Evolutionary conservation across 208 protist genomes (phyloP), one percentile per base, ranked within the genome.

Genomic region (Wallacemonas collosoma): DNA sequence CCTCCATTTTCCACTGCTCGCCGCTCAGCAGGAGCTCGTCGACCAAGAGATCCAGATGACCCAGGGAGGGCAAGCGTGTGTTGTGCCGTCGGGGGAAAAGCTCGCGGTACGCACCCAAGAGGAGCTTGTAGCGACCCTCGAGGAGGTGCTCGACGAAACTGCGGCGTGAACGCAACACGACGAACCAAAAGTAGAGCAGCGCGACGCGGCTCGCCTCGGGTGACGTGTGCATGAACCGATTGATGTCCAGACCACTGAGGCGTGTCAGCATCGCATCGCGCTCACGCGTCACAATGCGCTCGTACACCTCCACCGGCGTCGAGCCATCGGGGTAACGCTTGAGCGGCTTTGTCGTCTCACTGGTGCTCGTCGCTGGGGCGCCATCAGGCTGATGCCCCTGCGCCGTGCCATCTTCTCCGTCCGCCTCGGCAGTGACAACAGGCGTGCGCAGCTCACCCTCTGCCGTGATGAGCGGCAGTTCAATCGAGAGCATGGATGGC

Each of bases 131-230:
- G n/a, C 85, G 88, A 45, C 68, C 80, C 43, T 89, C 78, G 1
- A 93, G 68, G 36, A 85, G 69, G 36, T 73, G 73, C 70, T 93
- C 88, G 17, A 81, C 3, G 44, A 60, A 74, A 2, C 69, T 74
- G 7, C 81, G 79, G 2, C 88, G 85, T 51, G 76, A 81, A 35
- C 81, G 79, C 15, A 74, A 72, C n/a, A 93, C 81, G 17, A 85
- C 65, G 65, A 81, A 90, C 85, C 88, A 93, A 69, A 93, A 90
- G 69, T 82, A 90, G 26, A 81, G 7, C 11, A 85, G 73, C 38
- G 86, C 79, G 8, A 93, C 73, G 51, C 75, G 55, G n/a, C 73
- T 75, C 35, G 85, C 87, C 47, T 82, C 60, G 14, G 53, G 35
- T 56, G 77, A 80, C 9, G 65, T 47, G 12, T 41, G 66, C 70